Evolutionary conservation across 306 rosid genomes (phyloP).

Genomic region (Corylus heterophylla): DNA sequence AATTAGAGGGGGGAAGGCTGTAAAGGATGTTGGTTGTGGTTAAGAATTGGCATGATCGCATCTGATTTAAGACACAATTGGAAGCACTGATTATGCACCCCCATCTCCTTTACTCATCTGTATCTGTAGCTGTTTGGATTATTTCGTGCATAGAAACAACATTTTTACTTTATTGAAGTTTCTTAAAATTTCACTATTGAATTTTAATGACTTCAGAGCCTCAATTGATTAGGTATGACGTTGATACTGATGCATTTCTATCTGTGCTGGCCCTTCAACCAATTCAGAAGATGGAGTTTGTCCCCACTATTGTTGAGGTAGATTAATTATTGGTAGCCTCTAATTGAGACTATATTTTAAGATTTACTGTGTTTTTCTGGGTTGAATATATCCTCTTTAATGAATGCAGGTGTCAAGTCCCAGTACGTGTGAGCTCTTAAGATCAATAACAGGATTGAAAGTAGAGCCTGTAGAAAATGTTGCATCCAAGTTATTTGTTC

Average conservation of each 20-base stretch:
- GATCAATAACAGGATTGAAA: slow-evolving; percentile 82
- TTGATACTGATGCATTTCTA: slow-evolving; percentile 98
- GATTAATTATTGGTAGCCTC: slow-evolving; percentile 29
- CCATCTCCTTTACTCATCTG: slow-evolving; percentile 1
- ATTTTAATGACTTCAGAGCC: slow-evolving; percentile 42
- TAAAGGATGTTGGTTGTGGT: neutral
- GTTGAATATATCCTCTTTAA: slow-evolving; percentile 29
- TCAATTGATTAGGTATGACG: slow-evolving; percentile 71
- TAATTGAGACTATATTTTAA: slow-evolving; percentile 1
- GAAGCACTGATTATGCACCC: slow-evolving; percentile 7
- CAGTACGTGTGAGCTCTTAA: slow-evolving; percentile 79
- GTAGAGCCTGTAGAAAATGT: slow-evolving; percentile 92
- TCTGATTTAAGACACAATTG: neutral
- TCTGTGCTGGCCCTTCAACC: slow-evolving; percentile 95
- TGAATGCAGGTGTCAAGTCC: slow-evolving; percentile 84
- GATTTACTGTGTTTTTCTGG: slow-evolving; percentile 1
- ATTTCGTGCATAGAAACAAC: slow-evolving; percentile 12
- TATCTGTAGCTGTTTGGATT: neutral
- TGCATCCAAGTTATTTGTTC: slow-evolving; percentile 92
- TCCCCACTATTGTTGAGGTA: slow-evolving; percentile 95
- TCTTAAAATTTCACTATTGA: slow-evolving; percentile 23
- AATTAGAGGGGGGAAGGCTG: slow-evolving; percentile 7
- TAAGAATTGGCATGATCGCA: neutral
- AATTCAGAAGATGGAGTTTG: slow-evolving; percentile 73
- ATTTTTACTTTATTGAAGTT: slow-evolving; percentile 10